These are phyloP conservation scores for Trichoderma gamsii DNA, from an alignment of 495 filamentous ascomycete genomes.

Conservation along the genomic window DNA sequence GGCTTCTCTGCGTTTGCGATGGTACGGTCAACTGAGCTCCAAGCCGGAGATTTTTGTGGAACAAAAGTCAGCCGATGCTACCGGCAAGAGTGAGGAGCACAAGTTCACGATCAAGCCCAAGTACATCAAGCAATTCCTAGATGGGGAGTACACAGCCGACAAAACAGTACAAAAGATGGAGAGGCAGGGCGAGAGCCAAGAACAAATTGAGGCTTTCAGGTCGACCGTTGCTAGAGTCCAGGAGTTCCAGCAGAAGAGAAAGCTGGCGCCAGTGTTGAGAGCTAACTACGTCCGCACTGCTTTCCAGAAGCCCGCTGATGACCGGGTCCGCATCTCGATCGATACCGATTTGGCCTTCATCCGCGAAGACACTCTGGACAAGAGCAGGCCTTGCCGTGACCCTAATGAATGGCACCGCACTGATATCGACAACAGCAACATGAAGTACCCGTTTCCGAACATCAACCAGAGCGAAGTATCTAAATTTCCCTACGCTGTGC, in stretches of 20 bases:
- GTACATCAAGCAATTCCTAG: conserved; percentile 82
- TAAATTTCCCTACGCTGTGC: conserved; percentile 82
- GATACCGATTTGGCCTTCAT: conserved; percentile 91
- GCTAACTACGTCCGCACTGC: conserved; percentile 93
- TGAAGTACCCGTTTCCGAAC: conserved; percentile 77
- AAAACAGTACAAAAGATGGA: conserved; percentile 81
- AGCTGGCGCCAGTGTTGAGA: conserved; percentile 77
- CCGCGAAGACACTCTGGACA: conserved; percentile 81
- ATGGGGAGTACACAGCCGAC: conserved; percentile 85
- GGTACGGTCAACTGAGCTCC: conserved; percentile 79
- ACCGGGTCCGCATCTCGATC: conserved; percentile 83
- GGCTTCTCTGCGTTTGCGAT: conserved; percentile 77
- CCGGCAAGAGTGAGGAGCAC: conserved; percentile 67
- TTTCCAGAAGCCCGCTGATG: conserved; percentile 92
- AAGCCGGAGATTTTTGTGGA: conserved; percentile 77
- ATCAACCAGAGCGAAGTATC: conserved; percentile 87
- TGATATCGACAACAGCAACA: conserved; percentile 76
- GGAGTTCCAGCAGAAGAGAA: conserved; percentile 66
- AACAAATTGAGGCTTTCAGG: conserved; percentile 63
- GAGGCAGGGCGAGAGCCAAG: conserved; percentile 51
- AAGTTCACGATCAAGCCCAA: conserved; percentile 86
- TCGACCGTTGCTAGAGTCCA: conserved; percentile 72
- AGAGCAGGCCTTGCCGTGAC: conserved; percentile 78
- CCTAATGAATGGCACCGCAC: conserved; percentile 82
- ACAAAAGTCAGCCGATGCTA: conserved; percentile 77